Percentiles rank a stretch among this genome's conserved stretches.
These are phyloP conservation scores for Oryza officinalis DNA, from an alignment of 176 grass and related monocot species.

Conservation along the genomic window DNA sequence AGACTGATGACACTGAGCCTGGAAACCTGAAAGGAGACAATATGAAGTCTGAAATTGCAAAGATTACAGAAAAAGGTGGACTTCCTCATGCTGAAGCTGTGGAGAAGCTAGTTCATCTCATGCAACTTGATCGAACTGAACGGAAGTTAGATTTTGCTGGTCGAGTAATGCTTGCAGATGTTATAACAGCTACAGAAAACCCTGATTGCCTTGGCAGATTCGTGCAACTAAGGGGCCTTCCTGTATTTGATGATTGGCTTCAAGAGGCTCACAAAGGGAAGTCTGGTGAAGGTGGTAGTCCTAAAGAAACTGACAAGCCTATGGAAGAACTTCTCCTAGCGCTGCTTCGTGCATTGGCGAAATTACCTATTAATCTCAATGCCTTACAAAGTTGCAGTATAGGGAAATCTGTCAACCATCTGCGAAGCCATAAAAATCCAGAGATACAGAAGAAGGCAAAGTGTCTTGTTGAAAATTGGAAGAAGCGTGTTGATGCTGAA, in stretches of 20 bases:
- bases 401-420: slow-evolving; percentile 71
- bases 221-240: slow-evolving; percentile 77
- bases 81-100: slow-evolving; percentile 72
- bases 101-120: slow-evolving; percentile 73
- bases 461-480: slow-evolving; percentile 71
- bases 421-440: slow-evolving; percentile 57
- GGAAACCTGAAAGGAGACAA: slow-evolving; percentile 53
- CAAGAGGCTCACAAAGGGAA: slow-evolving; percentile 93
- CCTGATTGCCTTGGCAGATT: slow-evolving; percentile 70
- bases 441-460: slow-evolving; percentile 68
- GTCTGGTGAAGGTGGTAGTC: slow-evolving; percentile 67
- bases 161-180: slow-evolving; percentile 66
- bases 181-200: slow-evolving; percentile 75
- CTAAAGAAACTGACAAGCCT: slow-evolving; percentile 70
- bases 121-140: slow-evolving; percentile 75
- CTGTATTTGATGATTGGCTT: slow-evolving; percentile 85
- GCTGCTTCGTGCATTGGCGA: slow-evolving; percentile 59
- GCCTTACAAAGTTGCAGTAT: slow-evolving; percentile 68
- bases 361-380: slow-evolving; percentile 65
- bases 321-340: slow-evolving; percentile 62
- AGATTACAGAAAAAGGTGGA: slow-evolving; percentile 71
- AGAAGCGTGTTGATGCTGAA: slow-evolving; percentile 70
- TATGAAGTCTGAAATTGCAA: slow-evolving; percentile 62
- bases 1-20: slow-evolving; percentile 56
- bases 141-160: slow-evolving; percentile 67